Evolutionary conservation across 768 basidiomycete species (phyloP), one percentile per base, ranked within the genome.

Genomic region (Serendipita vermifera): DNA sequence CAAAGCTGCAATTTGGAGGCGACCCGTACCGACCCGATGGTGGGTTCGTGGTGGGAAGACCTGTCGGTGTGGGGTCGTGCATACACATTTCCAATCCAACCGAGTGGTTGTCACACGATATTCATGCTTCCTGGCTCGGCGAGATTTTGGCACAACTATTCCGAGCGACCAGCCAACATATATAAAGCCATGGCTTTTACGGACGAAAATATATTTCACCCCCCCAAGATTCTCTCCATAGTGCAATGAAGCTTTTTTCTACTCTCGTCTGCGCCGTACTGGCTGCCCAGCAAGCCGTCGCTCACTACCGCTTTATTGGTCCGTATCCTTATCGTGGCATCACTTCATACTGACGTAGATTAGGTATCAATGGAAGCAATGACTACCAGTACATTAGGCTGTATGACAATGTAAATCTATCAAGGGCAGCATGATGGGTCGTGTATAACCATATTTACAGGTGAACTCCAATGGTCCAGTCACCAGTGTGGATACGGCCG

Each of bases 391-490:
- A 51, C 24, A 51, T 51, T 51, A 22, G 39, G 9, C 39, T 41
- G 17, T 6, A n/a, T n/a, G 15, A 24, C 15, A 6, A 41, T 24
- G 5, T 38, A 17, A 38, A 11, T 38, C 17, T 38, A 17, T 41
- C 39, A 41, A 41, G 39, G 26, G 17, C 15, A 26, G 39, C 15
- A 17, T 20, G 39, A 26, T 41, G 26, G 5, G 6, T 5, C 17
- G 17, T 20, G 15, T n/a, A 41, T 6, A n/a, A 41, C 15, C 39
- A 20, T n/a, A 41, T n/a, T n/a, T 20, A 26, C 17, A 9, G 17
- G 17, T n/a, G 26, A 41, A 55, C 35, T 55, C 55, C 3, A 55
- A 55, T 38, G 55, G 33, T 13, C 55, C 35, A 17, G 31, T 39
- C 24, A 38, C 55, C 24, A 32, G 32, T 31, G 55, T 56, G 7